Evolutionary conservation across 148 eudicot genomes (phyloP).

Genomic region (Nepenthes mirabilis): DNA sequence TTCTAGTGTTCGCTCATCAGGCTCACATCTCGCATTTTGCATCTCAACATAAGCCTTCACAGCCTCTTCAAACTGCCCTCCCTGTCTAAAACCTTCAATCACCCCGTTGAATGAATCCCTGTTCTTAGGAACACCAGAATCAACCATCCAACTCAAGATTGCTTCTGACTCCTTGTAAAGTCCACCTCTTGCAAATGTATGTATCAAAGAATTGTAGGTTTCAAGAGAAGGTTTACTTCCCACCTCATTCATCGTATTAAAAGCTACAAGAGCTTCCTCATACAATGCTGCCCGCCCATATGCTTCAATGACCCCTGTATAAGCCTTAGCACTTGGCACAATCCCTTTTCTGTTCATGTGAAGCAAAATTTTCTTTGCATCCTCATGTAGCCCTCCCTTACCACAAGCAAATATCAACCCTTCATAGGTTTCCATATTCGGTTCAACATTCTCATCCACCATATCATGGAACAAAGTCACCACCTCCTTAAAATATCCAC

Average conservation of each 20-base stretch:
- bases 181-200: conserved; percentile 74
- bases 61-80: conserved; percentile 81
- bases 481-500: conserved; percentile 96
- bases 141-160: conserved; percentile 47
- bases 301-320: conserved; percentile 83
- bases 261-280: conserved; percentile 88
- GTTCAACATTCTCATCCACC: conserved; percentile 85
- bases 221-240: conserved; percentile 66
- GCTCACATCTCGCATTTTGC: conserved; percentile 72
- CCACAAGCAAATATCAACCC: conserved; percentile 87
- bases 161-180: conserved; percentile 80
- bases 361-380: conserved; percentile 56
- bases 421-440: conserved; percentile 95
- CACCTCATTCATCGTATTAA: conserved; percentile 89
- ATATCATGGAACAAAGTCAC: conserved; percentile 91
- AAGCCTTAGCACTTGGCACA: conserved; percentile 79
- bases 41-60: conserved; percentile 78
- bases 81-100: conserved; percentile 88
- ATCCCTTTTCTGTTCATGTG: conserved; percentile 60
- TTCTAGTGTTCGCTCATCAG: conserved; percentile 83
- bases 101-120: conserved; percentile 56
- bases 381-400: conserved; percentile 83
- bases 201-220: conserved; percentile 69
- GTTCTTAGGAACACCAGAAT: conserved; percentile 34
- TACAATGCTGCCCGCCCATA: conserved; percentile 86